phyloP scores from a whole-genome alignment of 768 basidiomycete genomes.

The Tricholoma furcatifolium region DNA sequence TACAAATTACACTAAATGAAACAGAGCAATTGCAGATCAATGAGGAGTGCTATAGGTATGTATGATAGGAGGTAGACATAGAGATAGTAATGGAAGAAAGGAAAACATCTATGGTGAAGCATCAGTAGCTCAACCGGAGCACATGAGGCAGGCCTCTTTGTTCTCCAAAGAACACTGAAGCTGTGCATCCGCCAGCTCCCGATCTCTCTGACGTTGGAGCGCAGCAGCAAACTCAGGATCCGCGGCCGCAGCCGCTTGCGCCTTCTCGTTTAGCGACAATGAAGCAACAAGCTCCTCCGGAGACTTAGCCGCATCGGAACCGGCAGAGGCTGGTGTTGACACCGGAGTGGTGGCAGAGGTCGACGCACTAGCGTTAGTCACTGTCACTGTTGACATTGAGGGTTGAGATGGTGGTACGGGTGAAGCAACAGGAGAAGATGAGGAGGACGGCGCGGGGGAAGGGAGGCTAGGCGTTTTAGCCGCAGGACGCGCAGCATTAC shows the following conservation, averaged over 20 bases:
- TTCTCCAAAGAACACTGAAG: slow-evolving; percentile 86
- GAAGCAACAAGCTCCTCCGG: slow-evolving; percentile 25
- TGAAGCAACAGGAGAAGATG: slow-evolving; percentile 27
- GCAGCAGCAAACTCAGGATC: slow-evolving; percentile 81
- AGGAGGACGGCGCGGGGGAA: slow-evolving; percentile 29
- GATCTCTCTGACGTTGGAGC: slow-evolving; percentile 62
- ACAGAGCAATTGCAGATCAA: no score
- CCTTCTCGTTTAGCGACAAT: slow-evolving; percentile 47
- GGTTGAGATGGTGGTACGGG: slow-evolving; percentile 17
- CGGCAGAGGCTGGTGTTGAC: slow-evolving; percentile 17
- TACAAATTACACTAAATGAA: no score
- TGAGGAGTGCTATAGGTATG: no score
- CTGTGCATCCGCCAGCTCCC: slow-evolving; percentile 80
- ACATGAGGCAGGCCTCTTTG: slow-evolving; percentile 94
- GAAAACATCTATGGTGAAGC: no score
- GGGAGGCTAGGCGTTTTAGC: slow-evolving; percentile 26
- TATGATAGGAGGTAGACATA: no score
- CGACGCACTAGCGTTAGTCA: no score
- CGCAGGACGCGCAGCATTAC: slow-evolving; percentile 22
- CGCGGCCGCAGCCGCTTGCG: slow-evolving; percentile 51
- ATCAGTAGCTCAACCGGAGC: slow-evolving; percentile 54
- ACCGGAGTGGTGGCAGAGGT: slow-evolving; percentile 20
- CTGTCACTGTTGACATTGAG: slow-evolving; percentile 5
- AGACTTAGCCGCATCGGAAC: slow-evolving; percentile 2
- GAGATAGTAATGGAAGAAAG: no score